Evolutionary conservation across 164 flowering plant genomes (phyloP).

Genomic region (Kalanchoe fedtschenkoi): DNA sequence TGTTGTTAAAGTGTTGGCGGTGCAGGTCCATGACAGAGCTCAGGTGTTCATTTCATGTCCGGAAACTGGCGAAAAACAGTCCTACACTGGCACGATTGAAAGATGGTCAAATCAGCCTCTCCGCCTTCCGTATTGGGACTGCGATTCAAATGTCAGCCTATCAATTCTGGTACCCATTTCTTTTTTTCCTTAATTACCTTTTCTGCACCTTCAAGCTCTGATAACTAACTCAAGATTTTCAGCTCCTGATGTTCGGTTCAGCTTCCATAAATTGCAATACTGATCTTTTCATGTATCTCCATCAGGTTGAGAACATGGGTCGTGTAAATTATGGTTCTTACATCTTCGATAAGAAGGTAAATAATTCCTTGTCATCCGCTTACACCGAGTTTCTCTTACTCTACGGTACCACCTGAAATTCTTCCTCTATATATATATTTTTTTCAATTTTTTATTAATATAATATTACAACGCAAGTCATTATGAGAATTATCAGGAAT

Average conservation of each 20-base stretch:
- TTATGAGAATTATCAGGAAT: no score
- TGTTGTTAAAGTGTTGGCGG: not conserved
- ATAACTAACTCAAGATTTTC: not conserved
- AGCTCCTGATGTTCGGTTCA: not conserved
- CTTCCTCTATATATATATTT: not conserved
- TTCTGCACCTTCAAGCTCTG: not conserved
- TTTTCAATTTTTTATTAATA: not conserved
- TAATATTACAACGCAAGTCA: not conserved
- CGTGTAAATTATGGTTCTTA: conserved; percentile 83
- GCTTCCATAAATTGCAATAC: not conserved
- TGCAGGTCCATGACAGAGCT: conserved; percentile 95
- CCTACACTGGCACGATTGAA: conserved; percentile 49
- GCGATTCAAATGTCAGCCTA: conserved; percentile 49
- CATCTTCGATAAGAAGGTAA: conserved; percentile 78
- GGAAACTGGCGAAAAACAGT: conserved; percentile 27
- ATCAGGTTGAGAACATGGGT: conserved; percentile 94
- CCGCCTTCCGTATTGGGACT: conserved; percentile 39
- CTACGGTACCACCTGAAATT: not conserved
- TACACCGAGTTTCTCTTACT: not conserved
- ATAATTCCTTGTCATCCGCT: not conserved
- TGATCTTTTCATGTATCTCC: not conserved
- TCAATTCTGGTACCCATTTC: conserved; percentile 47
- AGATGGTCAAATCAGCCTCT: conserved; percentile 64
- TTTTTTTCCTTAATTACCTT: not conserved
- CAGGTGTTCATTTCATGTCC: conserved; percentile 74